A percentile compares a stretch with the other conserved stretches of the same genome.
phyloP scores from a whole-genome alignment of 345 rosid species.

The Eutrema heterophyllum region DNA sequence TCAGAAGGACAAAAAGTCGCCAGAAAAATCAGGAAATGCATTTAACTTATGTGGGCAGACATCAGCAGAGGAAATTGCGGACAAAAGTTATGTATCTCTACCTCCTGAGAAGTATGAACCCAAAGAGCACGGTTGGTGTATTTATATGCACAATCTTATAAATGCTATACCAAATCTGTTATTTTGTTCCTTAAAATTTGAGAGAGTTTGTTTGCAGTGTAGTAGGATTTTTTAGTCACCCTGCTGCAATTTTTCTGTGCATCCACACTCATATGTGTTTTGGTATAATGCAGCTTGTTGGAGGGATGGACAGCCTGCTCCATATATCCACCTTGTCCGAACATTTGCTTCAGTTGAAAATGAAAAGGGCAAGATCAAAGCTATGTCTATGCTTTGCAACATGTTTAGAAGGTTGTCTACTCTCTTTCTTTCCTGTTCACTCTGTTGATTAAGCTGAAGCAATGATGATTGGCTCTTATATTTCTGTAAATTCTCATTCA shows the following conservation, averaged over 20 bases:
- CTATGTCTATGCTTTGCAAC: conserved; percentile 81
- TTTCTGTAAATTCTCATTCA: conserved; percentile 14
- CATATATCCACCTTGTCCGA: conserved; percentile 79
- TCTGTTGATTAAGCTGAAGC: conserved; percentile 5
- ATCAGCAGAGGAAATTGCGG: conserved; percentile 32
- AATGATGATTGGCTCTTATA: not conserved
- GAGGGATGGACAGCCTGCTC: conserved; percentile 71
- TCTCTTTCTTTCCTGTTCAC: not conserved
- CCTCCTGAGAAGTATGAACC: conserved; percentile 68
- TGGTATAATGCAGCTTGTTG: conserved; percentile 66
- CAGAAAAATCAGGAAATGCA: conserved; percentile 29
- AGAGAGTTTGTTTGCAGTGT: not conserved
- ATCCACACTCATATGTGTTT: not conserved
- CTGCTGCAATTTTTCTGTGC: not conserved
- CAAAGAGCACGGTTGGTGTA: conserved; percentile 59
- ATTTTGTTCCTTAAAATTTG: not conserved
- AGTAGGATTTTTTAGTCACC: not conserved
- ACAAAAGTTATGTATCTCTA: conserved; percentile 41
- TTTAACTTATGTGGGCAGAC: conserved; percentile 26
- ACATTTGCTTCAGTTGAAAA: conserved; percentile 75
- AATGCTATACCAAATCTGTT: not conserved
- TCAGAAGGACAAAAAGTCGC: conserved; percentile 24
- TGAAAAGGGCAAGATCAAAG: conserved; percentile 86
- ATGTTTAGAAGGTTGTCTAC: conserved; percentile 80
- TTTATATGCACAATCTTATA: conserved; percentile 13